Percentiles rank a stretch among this genome's conserved stretches.
These are phyloP conservation scores for Zalerion maritima DNA, from an alignment of 495 filamentous ascomycete genomes.

Conservation along the genomic window DNA sequence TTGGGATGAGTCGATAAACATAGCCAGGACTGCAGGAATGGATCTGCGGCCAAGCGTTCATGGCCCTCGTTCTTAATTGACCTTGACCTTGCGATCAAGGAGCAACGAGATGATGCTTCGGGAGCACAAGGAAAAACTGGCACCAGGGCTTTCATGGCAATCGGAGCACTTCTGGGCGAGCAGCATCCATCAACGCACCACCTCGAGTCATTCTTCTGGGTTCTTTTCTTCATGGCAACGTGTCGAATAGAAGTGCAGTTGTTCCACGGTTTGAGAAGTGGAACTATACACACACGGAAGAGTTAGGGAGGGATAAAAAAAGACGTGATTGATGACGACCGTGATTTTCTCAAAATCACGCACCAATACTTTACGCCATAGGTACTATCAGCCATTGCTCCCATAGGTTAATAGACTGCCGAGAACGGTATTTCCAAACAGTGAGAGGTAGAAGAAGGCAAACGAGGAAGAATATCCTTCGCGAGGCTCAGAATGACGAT, in stretches of 20 bases:
- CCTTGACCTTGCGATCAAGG: conserved; percentile 25
- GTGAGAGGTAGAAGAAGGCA: conserved; percentile 12
- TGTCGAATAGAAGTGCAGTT: conserved; percentile 8
- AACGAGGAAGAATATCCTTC: conserved; percentile 20
- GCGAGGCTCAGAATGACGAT: conserved; percentile 9
- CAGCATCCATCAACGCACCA: conserved; percentile 30
- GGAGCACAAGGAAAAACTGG: conserved; percentile 28
- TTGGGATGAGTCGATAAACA: no score
- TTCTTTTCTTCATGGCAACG: conserved; percentile 32
- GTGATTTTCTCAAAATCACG: conserved; percentile 11
- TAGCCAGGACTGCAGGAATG: no score
- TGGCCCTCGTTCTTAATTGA: conserved; percentile 25
- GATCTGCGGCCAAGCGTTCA: conserved; percentile 17
- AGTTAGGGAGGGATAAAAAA: conserved; percentile 8
- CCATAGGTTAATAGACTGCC: conserved; percentile 24
- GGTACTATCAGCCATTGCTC: conserved; percentile 21
- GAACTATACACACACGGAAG: conserved; percentile 12
- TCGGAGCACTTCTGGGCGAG: conserved; percentile 23
- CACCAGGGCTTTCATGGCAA: conserved; percentile 34
- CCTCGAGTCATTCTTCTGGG: conserved; percentile 42
- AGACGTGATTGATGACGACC: conserved; percentile 10
- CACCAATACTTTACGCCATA: conserved; percentile 13
- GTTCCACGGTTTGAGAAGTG: conserved; percentile 12
- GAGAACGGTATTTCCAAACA: conserved; percentile 19
- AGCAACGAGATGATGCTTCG: conserved; percentile 14